These are phyloP conservation scores for Hydrangea macrophylla DNA, from an alignment of 148 eudicot genomes.

Conservation along the genomic window DNA sequence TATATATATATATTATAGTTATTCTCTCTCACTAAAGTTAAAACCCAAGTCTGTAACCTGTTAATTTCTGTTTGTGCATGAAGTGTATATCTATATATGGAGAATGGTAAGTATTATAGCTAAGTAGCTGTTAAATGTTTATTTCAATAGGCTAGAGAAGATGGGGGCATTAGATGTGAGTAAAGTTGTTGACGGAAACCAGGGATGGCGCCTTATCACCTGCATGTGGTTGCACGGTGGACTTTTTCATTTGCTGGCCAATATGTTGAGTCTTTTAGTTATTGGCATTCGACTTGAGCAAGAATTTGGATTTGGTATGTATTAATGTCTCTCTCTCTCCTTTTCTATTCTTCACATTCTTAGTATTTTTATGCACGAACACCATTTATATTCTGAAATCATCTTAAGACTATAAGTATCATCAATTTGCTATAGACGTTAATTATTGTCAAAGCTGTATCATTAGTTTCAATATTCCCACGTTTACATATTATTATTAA, in stretches of 20 bases:
- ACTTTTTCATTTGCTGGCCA: constrained; percentile 76
- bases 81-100: neutral
- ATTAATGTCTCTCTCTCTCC: neutral
- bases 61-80: no score
- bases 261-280: constrained; percentile 75
- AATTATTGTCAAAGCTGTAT: no score
- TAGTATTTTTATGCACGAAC: neutral
- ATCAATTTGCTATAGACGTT: neutral
- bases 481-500: no score
- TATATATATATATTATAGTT: no score
- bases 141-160: constrained; percentile 56
- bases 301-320: constrained; percentile 87
- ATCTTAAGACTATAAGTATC: neutral
- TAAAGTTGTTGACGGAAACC: constrained; percentile 58
- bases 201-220: constrained; percentile 82
- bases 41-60: no score
- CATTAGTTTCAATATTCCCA: no score
- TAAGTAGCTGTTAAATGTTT: constrained; percentile 4
- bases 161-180: constrained; percentile 80
- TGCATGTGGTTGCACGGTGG: constrained; percentile 97
- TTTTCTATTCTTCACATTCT: no score
- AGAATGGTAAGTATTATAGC: neutral
- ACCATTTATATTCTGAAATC: neutral
- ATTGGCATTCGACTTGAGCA: constrained; percentile 79
- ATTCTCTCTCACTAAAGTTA: no score